Percentiles rank a stretch among this genome's conserved stretches.
Evolutionary conservation across 192 early-diverging fungal species (phyloP).

Genomic region (Cetraspora pellucida): DNA sequence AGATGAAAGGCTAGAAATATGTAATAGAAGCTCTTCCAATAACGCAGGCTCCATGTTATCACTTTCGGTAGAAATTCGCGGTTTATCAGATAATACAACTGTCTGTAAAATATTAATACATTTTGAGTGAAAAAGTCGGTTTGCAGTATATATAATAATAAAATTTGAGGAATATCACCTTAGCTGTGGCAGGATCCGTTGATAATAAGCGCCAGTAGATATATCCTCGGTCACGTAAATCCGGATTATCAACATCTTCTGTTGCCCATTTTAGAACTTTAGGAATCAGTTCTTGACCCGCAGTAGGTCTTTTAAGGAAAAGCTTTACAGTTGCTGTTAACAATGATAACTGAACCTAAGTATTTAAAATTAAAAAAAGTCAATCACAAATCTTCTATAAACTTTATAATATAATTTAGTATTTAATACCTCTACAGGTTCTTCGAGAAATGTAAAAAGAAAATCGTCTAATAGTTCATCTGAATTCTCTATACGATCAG

Average conservation of each 20-base stretch:
- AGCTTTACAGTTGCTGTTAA: conserved; percentile 96
- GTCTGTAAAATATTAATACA: conserved; percentile 48
- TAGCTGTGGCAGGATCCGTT: conserved; percentile 89
- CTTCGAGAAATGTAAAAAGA: conserved; percentile 88
- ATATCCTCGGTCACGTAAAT: conserved; percentile 95
- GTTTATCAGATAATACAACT: conserved; percentile 91
- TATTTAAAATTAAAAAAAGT: no score
- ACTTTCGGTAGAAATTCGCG: conserved; percentile 90
- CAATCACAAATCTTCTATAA: no score
- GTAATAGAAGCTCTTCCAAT: conserved; percentile 84
- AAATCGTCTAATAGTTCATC: conserved; percentile 87
- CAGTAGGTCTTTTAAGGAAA: conserved; percentile 90
- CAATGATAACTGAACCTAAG: conserved; percentile 82
- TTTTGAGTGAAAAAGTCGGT: not conserved
- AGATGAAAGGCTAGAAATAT: conserved; percentile 86
- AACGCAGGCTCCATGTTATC: conserved; percentile 86
- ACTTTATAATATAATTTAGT: not conserved
- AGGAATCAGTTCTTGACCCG: conserved; percentile 90
- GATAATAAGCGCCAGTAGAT: conserved; percentile 98
- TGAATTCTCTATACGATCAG: conserved; percentile 96
- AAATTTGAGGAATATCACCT: conserved; percentile 44
- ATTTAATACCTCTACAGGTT: conserved; percentile 65
- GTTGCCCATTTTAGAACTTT: conserved; percentile 94
- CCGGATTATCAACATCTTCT: conserved; percentile 94
- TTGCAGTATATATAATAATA: conserved; percentile 5